phyloP scores from a whole-genome alignment of 2,329 filamentous ascomycete species.

The Sporothrix inflata region DNA sequence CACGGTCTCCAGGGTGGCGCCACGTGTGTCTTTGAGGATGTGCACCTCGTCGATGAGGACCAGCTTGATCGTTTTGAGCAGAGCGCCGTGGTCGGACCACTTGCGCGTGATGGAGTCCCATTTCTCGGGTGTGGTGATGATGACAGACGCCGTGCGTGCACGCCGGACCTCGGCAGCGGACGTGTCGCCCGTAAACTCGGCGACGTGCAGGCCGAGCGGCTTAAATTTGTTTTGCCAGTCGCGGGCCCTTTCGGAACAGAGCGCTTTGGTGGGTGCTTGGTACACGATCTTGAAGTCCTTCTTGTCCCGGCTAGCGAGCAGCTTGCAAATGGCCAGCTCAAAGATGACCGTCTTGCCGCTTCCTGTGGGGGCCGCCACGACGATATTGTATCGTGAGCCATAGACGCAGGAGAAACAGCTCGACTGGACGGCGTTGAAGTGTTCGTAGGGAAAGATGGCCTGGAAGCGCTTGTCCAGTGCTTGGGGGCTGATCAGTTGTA shows the following conservation, averaged over 20 bases:
- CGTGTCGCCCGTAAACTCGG: slow-evolving; percentile 82
- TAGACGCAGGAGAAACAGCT: slow-evolving; percentile 73
- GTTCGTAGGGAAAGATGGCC: slow-evolving; percentile 69
- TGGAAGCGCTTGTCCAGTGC: slow-evolving; percentile 69
- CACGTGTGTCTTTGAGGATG: slow-evolving; percentile 77
- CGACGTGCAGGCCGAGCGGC: slow-evolving; percentile 67
- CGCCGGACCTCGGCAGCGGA: slow-evolving; percentile 66
- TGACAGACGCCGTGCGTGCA: slow-evolving; percentile 76
- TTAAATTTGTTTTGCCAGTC: slow-evolving; percentile 80
- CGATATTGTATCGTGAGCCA: slow-evolving; percentile 71
- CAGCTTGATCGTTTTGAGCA: slow-evolving; percentile 75
- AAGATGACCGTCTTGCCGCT: slow-evolving; percentile 83
- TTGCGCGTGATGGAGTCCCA: slow-evolving; percentile 89
- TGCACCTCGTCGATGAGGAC: slow-evolving; percentile 89
- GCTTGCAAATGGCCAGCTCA: slow-evolving; percentile 78
- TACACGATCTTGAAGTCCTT: slow-evolving; percentile 80
- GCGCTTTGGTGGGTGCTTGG: slow-evolving; percentile 80
- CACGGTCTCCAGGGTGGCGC: slow-evolving; percentile 79
- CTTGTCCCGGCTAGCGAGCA: slow-evolving; percentile 59
- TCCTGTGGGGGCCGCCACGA: slow-evolving; percentile 79
- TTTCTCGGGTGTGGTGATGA: slow-evolving; percentile 87
- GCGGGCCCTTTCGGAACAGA: slow-evolving; percentile 74
- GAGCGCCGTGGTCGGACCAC: slow-evolving; percentile 77
- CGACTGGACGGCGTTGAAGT: slow-evolving; percentile 84
- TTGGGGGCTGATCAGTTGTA: slow-evolving; percentile 46